Evolutionary conservation across 2,329 filamentous ascomycete species (phyloP), one percentile per base, ranked within the genome.

Genomic region (Coniochaeta hoffmannii): DNA sequence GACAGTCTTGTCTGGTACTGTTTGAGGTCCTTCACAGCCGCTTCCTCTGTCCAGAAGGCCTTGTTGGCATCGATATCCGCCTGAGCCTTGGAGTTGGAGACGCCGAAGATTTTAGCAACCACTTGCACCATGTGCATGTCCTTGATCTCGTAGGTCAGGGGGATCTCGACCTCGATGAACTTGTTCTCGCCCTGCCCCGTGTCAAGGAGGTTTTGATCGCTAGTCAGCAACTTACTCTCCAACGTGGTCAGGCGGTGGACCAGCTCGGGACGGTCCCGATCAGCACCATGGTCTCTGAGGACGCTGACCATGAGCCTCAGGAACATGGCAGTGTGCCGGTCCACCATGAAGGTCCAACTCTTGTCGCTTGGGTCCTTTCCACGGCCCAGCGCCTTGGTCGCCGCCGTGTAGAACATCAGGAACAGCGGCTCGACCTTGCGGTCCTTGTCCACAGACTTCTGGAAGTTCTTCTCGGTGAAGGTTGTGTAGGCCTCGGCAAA

Each of bases 401-500:
- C 92, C 60, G 90, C 88, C 1, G 92, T 95, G 73, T 95, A 97
- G 77, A 99, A 97, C 60, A 97, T 97, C 62, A 99, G 79, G 53
- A 99, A 85, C 53, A 97, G 75, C 60, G 96, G 92, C 71, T 99
- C 94, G 22, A 96, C 87, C 66, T 93, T 87, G 59, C 93, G 83
- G 70, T 97, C 93, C 73, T 96, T 96, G 67, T 97, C 91, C 76
- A 97, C 90, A 57, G 86, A 87, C 74, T 91, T 95, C 62, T 90
- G 87, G 66, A 97, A 97, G 49, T 83, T 85, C 59, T 86, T 86
- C 59, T 95, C 90, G 63, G 93, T 97, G 69, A 99, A 89, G 56
- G 90, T 88, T 57, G 93, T 97, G 68, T 97, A 87, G 60, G 96
- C 96, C 61, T 90, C 89, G 55, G 90, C 94, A 73, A 99, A 99